Evolutionary conservation across 495 filamentous ascomycete genomes (phyloP).

Genomic region (Aspergillus diversus): DNA sequence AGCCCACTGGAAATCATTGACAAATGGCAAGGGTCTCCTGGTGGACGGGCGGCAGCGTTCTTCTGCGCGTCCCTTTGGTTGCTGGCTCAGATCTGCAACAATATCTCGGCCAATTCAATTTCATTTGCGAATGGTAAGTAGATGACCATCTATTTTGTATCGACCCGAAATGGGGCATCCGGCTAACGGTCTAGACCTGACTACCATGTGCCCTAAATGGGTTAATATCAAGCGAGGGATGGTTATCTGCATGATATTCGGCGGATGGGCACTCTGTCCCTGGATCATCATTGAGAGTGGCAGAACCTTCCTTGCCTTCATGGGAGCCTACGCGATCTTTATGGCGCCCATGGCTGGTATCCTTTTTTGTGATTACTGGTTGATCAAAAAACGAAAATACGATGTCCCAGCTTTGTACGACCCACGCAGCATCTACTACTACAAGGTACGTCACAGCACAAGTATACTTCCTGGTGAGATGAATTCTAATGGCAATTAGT

Average conservation of each 20-base stretch:
- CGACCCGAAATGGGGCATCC: background rate
- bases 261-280: slow-evolving; percentile 18
- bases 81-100: slow-evolving; percentile 14
- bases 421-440: slow-evolving; percentile 13
- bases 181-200: slow-evolving; percentile 6
- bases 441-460: background rate
- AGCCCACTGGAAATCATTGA: slow-evolving; percentile 17
- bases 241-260: slow-evolving; percentile 16
- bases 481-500: background rate
- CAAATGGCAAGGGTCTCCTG: slow-evolving; percentile 9
- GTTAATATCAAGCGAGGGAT: slow-evolving; percentile 16
- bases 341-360: slow-evolving; percentile 16
- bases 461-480: too few species aligned
- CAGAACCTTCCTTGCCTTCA: slow-evolving; percentile 14
- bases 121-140: slow-evolving; percentile 12
- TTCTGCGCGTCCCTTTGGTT: slow-evolving; percentile 13
- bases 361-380: slow-evolving; percentile 18
- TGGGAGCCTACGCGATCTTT: slow-evolving; percentile 15
- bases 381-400: slow-evolving; percentile 14
- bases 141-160: background rate
- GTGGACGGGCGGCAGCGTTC: slow-evolving; percentile 15
- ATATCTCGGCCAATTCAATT: slow-evolving; percentile 17
- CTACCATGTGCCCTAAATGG: slow-evolving; percentile 15
- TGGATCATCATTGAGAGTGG: slow-evolving; percentile 18
- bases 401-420: slow-evolving; percentile 14